Conservation (phyloP, 176 grass and related monocot genomes). For the Poa pratensis region DNA sequence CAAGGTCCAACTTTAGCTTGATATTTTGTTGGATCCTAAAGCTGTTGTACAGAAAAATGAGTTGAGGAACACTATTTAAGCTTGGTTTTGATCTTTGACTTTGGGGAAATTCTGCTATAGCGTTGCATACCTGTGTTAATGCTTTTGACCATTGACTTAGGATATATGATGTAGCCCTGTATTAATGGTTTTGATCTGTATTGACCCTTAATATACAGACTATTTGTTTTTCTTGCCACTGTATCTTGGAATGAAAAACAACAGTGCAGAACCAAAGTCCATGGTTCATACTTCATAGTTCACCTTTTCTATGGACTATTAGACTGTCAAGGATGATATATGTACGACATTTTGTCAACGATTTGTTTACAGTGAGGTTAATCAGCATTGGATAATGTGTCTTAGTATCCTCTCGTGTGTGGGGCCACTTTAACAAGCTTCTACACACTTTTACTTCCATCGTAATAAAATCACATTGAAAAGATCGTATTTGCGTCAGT, state of each 20-base stretch:
- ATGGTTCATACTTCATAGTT: not conserved
- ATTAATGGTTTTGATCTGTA: constrained; percentile 1
- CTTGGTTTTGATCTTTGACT: not conserved
- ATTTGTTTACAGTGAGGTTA: not conserved
- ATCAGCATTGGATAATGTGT: not conserved
- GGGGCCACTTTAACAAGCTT: not conserved
- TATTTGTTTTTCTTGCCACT: constrained; percentile 8
- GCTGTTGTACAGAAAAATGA: not conserved
- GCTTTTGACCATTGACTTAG: not conserved
- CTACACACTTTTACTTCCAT: not conserved
- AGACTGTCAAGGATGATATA: not conserved
- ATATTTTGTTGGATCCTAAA: not conserved
- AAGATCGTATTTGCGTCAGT: not conserved
- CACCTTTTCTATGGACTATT: not conserved
- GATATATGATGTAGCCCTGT: not conserved
- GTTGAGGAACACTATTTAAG: not conserved
- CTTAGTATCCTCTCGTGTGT: not conserved
- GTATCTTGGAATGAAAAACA: constrained; percentile 7
- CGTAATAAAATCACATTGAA: not conserved
- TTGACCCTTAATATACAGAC: not conserved
- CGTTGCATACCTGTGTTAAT: not conserved
- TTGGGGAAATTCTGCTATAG: not conserved
- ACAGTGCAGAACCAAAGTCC: not conserved
- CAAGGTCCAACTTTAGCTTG: not conserved
- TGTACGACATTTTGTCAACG: accelerated